Base-by-base conservation (phyloP, 2,329 filamentous ascomycete genomes). In the Colletotrichum tamarilloi region DNA sequence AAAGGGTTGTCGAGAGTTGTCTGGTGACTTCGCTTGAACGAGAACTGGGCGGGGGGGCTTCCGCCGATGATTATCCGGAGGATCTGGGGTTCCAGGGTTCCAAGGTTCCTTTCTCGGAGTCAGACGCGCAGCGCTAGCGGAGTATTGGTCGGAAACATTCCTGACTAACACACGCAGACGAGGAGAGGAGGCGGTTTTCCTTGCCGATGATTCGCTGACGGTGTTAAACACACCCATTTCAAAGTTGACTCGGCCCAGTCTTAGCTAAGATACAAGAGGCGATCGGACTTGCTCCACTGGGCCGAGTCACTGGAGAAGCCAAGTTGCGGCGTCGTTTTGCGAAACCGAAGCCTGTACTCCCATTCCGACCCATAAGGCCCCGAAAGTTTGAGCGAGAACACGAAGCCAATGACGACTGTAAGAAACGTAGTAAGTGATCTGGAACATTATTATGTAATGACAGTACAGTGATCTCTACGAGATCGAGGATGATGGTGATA, bases 51-150 rank as follows among this genome's bases (percentile, higher is more conserved):
- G 66, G 32, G 67, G 66, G 53, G 66, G 4, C 4, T n/a, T 38
- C 26, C 35, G 4, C 71, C 71, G 67, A 70, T 16, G 2, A 73
- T 73, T 70, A 66, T 22, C 67, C 67, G 53, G 55, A 1, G 16
- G 42, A 63, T 49, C 32, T 57, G n/a, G 22, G 30, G 22, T 22
- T 28, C 19, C 19, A n/a, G 22, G 30, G 22, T 22, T 28, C 19
- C 19, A n/a, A 42, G 42, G 19, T 11, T 49, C 42, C 42, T 49
- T 49, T 49, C 24, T 59, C 67, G 38, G 49, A 53, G 24, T 35
- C 35, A 30, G 19, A 58, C 46, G n/a, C 65, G 60, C 53, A 59
- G 14, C 22, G 57, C 71, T 65, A 56, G 70, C 67, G 70, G 70
- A 73, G 67, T 65, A n/a, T 65, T 19, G n/a, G n/a, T 56, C 55